Evolutionary conservation across 2,329 filamentous ascomycete genomes (phyloP), one percentile per base, ranked within the genome.

Genomic region (Fusarium pseudonygamai): DNA sequence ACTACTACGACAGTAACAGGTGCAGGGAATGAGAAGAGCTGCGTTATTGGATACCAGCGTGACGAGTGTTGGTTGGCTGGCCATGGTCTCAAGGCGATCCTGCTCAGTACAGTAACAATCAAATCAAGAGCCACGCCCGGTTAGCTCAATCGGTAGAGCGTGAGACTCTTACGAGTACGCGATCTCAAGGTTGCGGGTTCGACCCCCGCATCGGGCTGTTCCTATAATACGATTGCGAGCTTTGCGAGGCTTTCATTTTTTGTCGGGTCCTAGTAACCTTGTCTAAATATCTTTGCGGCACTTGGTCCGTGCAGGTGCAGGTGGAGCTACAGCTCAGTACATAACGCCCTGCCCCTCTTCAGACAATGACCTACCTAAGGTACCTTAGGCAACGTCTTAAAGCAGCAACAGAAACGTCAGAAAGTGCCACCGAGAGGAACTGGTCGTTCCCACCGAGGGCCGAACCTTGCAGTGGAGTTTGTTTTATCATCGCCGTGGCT

Each of bases 131-230:
- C 16, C 81, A 82, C 79, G 79, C 80, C 79, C 81, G 77, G 71
- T 78, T 78, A 78, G 76, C 75, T 79, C 77, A 78, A 79, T 79
- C 77, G 78, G 76, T 90, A 91, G 89, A 91, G 89, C 89, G 88
- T 90, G 86, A 90, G 89, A 90, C 89, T 91, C 89, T 87, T 87
- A 87, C 11, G 74, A 78, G 77, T 77, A 70, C 77, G 65, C 76
- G 58, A 87, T 86, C 86, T 87, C 83, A 86, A 87, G 85, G 85
- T 83, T 87, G 85, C 84, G 85, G 85, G 87, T 88, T 87, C 85
- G 85, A 86, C 80, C 81, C 81, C 82, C 81, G 80, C 80, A 80
- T 82, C 78, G 80, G 81, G 81, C 80, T 82, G 42, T 72, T 72
- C 69, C 70, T 66, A 72, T 66, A 59, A 32, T 71, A 50, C 63